Evolutionary conservation across 305 asterid species (phyloP), one percentile per base, ranked within the genome.

Genomic region (Fraxinus paxiana): DNA sequence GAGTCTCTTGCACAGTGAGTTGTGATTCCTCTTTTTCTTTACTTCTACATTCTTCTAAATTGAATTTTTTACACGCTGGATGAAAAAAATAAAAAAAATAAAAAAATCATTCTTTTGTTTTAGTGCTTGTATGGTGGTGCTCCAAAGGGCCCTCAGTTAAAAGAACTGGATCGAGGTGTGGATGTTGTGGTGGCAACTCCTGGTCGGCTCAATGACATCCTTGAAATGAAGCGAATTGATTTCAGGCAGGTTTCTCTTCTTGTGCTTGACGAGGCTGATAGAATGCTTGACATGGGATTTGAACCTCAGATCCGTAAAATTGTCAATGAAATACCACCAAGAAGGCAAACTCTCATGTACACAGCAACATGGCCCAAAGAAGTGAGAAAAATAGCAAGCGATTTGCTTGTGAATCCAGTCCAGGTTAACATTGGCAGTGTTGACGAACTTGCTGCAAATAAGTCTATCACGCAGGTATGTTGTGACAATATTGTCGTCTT

Each of bases 321-420:
- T 88, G 99, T 95, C 75, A 91, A 94, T 81, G 97, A 90, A 85
- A 91, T 95, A 78, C 99, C 99, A 77, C 95, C 98, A 37, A 91
- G 92, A 77, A 91, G 99, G 91, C 99, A 95, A 88, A 95, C 99
- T 51, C 97, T 95, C 63, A 95, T 95, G 99, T 95, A 95, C 89
- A 95, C 99, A 33, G 99, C 99, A 34, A 95, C 98, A 17, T 95
- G 99, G 99, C 99, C 98, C 73, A 95, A 93, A 84, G 99, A 95
- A 85, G 99, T 95, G 78, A 88, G 92, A 41, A 91, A 92, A 88
- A 95, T 95, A 86, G 99, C 99, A 1, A 78, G 92, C 31, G 99
- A 95, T 91, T 96, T 95, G 83, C 92, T 95, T 77, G 84, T 89
- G 59, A 89, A 91, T 83, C 97, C 99, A 7, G 95, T 94, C 63